phyloP scores from a whole-genome alignment of 2,329 filamentous ascomycete genomes.

The Aspergillus phoenicis region DNA sequence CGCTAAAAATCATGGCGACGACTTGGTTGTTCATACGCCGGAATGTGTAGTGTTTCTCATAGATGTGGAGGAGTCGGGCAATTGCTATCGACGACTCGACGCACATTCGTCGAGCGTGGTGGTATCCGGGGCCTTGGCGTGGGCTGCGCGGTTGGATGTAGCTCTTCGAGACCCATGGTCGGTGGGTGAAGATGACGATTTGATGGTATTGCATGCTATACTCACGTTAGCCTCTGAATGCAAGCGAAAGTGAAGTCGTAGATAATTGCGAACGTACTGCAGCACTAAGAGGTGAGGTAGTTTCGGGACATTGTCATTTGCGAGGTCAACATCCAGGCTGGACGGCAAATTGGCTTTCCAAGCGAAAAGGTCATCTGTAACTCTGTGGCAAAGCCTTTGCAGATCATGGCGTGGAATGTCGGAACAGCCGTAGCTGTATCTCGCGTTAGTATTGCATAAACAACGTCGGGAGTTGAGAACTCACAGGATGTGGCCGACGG shows the following conservation, averaged over 20 bases:
- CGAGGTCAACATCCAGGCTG: constrained; percentile 39
- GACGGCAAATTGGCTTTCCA: constrained; percentile 47
- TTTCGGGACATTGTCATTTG: constrained; percentile 35
- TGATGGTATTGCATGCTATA: constrained; percentile 39
- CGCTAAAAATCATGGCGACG: constrained; percentile 46
- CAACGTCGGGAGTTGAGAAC: background rate
- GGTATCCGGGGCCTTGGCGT: constrained; percentile 44
- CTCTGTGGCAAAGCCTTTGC: constrained; percentile 38
- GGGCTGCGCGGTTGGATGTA: constrained; percentile 36
- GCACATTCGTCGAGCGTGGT: constrained; percentile 47
- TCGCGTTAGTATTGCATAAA: constrained; percentile 15
- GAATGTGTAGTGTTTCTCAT: constrained; percentile 45
- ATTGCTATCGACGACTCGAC: constrained; percentile 44
- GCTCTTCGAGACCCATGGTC: constrained; percentile 40
- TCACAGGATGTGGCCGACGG: constrained; percentile 46
- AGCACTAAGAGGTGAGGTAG: constrained; percentile 47
- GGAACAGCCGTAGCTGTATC: constrained; percentile 39
- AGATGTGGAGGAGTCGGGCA: constrained; percentile 42
- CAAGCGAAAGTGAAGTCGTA: background rate
- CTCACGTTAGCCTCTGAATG: background rate
- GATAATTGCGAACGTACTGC: constrained; percentile 31
- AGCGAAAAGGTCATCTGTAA: constrained; percentile 42
- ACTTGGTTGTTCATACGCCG: constrained; percentile 46
- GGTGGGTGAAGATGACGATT: constrained; percentile 37
- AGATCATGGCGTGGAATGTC: constrained; percentile 43